Evolutionary conservation across 2,329 filamentous ascomycete genomes (phyloP), one percentile per base, ranked within the genome.

Genomic region (Pseudogymnoascus sp.): DNA sequence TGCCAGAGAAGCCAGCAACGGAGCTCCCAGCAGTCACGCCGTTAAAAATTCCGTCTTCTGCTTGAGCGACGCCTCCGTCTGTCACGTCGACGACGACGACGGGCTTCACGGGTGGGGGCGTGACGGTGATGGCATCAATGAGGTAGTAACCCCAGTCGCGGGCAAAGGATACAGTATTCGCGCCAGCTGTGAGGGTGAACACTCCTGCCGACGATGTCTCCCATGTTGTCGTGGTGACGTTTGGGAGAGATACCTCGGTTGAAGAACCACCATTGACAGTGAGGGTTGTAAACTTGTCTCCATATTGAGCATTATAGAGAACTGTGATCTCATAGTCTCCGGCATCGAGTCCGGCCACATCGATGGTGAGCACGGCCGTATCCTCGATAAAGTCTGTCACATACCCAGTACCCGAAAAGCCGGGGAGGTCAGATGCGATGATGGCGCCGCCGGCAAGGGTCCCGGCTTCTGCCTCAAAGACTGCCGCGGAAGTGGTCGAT

Each of bases 101-200:
- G 1, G 63, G 63, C 14, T 52, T 60, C 3, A 41, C 45, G 11
- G 62, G 62, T 8, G 65, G 64, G 33, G 63, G 43, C 2, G 38
- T 39, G 21, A 66, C 58, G 1, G 68, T 74, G 65, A 80, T 77
- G 61, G 75, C 74, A 66, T 81, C 78, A 59, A 78, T 76, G 31
- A 80, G 73, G 65, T 65, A 66, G 76, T 77, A 80, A 63, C 78
- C 78, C 78, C 78, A 80, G 69, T 80, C 78, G 68, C 69, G 77
- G 60, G 77, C 73, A 41, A 80, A 73, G 37, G 77, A 72, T 58
- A 80, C 75, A 0, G 75, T 79, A 69, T 80, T 80, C 35, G 65
- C 62, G 8, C 77, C 78, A 5, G 71, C 70, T 39, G 75, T 72
- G 37, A 80, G 70, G 1, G 80, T 70, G 2, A 79, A 73, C 63